Evolutionary conservation across 2,329 filamentous ascomycete species (phyloP), one percentile per base, ranked within the genome.

Genomic region (Calonectria leucothoes): DNA sequence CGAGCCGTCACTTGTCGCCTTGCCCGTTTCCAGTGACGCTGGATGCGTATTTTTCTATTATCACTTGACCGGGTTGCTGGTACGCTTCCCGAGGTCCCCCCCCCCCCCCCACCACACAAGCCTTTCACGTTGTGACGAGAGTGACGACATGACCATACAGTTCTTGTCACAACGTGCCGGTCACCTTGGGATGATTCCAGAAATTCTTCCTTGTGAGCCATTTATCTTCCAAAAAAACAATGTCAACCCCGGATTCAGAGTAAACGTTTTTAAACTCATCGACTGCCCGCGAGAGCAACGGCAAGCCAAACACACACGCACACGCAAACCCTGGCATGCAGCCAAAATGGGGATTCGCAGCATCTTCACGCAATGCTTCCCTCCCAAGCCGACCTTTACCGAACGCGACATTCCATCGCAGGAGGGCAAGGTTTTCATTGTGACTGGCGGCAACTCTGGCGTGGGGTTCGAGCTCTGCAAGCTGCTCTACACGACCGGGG

Each of bases 401-500:
- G 80, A 83, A 15, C 66, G 64, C 4, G 71, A 82, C 71, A 69
- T 84, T 5, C 66, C 76, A 1, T 73, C 73, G 2, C 81, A 83
- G 37, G 52, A 72, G 15, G 82, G 79, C 6, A 78, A 78, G 29
- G 82, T 85, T 1, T 85, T 85, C 52, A 87, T 92, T 48, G 85
- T 92, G 11, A 92, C 89, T 0, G 82, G 83, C 0, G 83, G 82
- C 0, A 84, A 82, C 45, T 72, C 79, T 1, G 83, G 83, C 29
- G 83, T 90, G 6, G 90, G 89, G 2, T 83, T 86, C 37, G 88
- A 91, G 76, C 83, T 92, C 5, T 82, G 83, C 69, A 86, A 86
- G 66, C 86, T 91, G 1, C 84, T 92, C 6, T 91, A 91, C 77
- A 78, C 81, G 0, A 86, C 85, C 4, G 88, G 89, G 25, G 90